Percentiles rank a stretch among this genome's conserved stretches.
Conservation (phyloP, 768 basidiomycete genomes). For the Lactifluus pinguis region DNA sequence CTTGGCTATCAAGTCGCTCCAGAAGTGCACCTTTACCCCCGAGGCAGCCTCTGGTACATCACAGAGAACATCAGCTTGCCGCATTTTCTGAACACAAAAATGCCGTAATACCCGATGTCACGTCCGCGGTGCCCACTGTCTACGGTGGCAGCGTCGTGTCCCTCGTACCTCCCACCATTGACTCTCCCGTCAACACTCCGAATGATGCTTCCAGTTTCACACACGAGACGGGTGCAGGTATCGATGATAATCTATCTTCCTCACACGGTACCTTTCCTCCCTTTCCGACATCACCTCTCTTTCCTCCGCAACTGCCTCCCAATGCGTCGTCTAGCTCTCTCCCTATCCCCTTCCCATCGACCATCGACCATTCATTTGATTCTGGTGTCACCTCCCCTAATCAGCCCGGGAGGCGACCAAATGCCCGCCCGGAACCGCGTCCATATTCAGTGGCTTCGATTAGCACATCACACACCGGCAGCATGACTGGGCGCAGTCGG, state of each 20-base stretch:
- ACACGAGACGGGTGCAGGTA: conserved; percentile 8
- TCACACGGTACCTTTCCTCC: not conserved
- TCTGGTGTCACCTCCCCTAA: not conserved
- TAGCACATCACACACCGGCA: conserved; percentile 4
- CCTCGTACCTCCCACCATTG: conserved; percentile 22
- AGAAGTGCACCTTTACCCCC: conserved; percentile 48
- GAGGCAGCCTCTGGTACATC: conserved; percentile 54
- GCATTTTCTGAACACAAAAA: conserved; percentile 29
- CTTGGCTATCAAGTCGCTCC: conserved; percentile 26
- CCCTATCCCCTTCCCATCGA: conserved; percentile 1
- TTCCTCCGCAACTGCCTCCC: not conserved
- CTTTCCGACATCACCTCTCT: conserved; percentile 4
- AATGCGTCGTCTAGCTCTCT: conserved; percentile 10
- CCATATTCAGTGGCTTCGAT: conserved; percentile 3
- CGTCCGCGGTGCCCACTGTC: conserved; percentile 15
- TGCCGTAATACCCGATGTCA: conserved; percentile 22
- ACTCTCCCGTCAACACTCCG: not conserved
- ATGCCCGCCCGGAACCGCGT: not conserved
- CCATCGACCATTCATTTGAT: not conserved
- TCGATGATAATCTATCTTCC: not conserved
- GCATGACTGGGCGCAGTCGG: conserved; percentile 19
- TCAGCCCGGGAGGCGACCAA: not conserved
- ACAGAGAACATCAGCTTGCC: conserved; percentile 43
- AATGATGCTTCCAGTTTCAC: conserved; percentile 16
- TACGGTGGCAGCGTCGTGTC: conserved; percentile 29